Conservation (phyloP, 371 early-diverging fungal species). For the Umbelopsis sp. region DNA sequence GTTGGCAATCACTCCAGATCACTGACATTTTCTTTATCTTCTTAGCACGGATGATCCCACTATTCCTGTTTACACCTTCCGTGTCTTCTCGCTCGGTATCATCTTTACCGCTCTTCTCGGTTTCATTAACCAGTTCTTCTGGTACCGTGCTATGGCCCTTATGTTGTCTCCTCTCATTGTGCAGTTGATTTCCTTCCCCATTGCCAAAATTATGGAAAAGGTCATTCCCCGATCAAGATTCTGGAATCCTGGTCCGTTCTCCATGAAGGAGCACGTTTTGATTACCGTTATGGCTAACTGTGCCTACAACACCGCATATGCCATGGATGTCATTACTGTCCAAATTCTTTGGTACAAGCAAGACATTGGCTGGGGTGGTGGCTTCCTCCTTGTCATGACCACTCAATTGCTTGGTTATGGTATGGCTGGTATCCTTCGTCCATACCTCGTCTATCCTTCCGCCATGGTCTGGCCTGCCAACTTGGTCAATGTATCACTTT, state of each 20-base stretch:
- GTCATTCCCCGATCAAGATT: constrained; percentile 56
- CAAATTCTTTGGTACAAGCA: constrained; percentile 66
- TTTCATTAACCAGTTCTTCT: constrained; percentile 80
- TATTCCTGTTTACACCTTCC: constrained; percentile 76
- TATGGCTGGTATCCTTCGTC: constrained; percentile 78
- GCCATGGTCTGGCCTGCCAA: constrained; percentile 88
- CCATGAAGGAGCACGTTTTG: constrained; percentile 86
- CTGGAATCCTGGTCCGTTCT: constrained; percentile 86
- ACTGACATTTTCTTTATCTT: constrained; percentile 1
- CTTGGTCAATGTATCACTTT: constrained; percentile 73
- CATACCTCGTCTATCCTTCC: constrained; percentile 78
- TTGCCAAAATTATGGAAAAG: constrained; percentile 67
- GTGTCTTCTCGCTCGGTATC: constrained; percentile 72
- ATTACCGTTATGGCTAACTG: constrained; percentile 71
- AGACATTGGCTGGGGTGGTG: constrained; percentile 65
- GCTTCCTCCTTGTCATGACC: constrained; percentile 63
- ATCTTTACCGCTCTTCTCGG: constrained; percentile 61
- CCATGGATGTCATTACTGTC: constrained; percentile 71
- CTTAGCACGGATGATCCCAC: constrained; percentile 64
- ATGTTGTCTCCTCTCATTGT: constrained; percentile 52
- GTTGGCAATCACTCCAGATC: background rate
- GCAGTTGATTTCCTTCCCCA: constrained; percentile 67
- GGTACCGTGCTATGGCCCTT: constrained; percentile 66
- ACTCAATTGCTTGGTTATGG: constrained; percentile 82
- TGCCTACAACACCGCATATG: constrained; percentile 65